These are phyloP conservation scores for Clarireedia sp. DNA, from an alignment of 2,329 filamentous ascomycete genomes.

Conservation along the genomic window DNA sequence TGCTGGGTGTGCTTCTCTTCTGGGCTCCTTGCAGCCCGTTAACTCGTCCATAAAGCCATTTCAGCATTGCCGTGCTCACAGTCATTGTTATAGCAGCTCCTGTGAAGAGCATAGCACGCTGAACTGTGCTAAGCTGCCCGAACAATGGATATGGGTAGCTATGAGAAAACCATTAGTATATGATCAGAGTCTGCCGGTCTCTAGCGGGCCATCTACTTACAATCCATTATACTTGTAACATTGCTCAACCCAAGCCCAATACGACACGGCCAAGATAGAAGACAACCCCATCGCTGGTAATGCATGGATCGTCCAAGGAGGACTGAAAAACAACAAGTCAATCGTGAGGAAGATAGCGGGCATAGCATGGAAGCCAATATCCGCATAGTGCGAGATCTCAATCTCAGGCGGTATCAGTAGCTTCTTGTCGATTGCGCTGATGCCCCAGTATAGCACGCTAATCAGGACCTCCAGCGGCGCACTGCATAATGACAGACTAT, in stretches of 20 bases:
- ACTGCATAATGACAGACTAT: constrained; percentile 55
- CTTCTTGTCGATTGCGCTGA: constrained; percentile 46
- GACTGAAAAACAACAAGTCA: constrained; percentile 61
- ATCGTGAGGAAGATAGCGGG: constrained; percentile 56
- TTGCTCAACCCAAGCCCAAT: constrained; percentile 72
- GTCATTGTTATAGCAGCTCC: constrained; percentile 66
- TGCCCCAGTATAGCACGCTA: constrained; percentile 64
- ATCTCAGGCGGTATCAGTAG: constrained; percentile 48
- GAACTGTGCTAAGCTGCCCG: constrained; percentile 53
- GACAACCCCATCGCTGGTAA: constrained; percentile 52
- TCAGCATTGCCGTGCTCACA: constrained; percentile 57
- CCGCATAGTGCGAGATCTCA: constrained; percentile 46
- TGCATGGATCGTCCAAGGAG: constrained; percentile 60
- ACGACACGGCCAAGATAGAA: constrained; percentile 52
- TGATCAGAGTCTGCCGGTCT: too few species aligned
- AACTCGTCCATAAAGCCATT: constrained; percentile 59
- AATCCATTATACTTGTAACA: constrained; percentile 61
- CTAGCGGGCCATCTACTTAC: constrained; percentile 33
- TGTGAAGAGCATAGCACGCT: constrained; percentile 62
- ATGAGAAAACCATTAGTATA: constrained; percentile 9
- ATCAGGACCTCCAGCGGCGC: constrained; percentile 66
- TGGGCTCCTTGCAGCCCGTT: constrained; percentile 48
- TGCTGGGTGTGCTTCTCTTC: constrained; percentile 18
- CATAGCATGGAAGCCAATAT: constrained; percentile 58
- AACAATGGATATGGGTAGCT: constrained; percentile 89